Evolutionary conservation across 345 rosid species (phyloP), one percentile per base, ranked within the genome.

Genomic region (Aquilaria sinensis): DNA sequence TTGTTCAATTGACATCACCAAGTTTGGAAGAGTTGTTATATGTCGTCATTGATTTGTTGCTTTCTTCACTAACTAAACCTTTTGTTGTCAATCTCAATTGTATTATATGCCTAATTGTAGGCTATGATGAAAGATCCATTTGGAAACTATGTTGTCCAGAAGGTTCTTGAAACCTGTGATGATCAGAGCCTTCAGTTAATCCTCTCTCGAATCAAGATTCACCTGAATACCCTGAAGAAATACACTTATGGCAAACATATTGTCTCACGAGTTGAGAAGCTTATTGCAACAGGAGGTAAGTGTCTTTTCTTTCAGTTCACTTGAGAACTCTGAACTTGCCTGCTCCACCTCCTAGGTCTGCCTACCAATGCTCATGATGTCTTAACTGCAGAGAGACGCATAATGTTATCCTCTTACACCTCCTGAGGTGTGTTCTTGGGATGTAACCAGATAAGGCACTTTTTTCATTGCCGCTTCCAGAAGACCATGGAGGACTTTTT

Each of bases 81-180:
- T 37, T 37, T 37, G 43, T 37, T 1, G 43, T 37, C 8, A 37
- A 47, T 9, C 31, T 23, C 29, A 48, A 13, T 43, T 56, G 16
- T 57, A 52, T 61, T 60, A 33, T 47, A 46, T 71, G 50, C 50
- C 16, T 65, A 67, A 61, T 64, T 70, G 81, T 92, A 88, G 99
- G 97, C 90, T 10, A 90, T 94, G 99, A 94, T 94, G 97, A 94
- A 89, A 70, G 99, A 94, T 80, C 96, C 97, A 43, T 90, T 85
- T 51, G 99, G 97, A 71, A 94, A 94, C 78, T 94, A 94, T 64
- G 99, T 94, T 2, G 98, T 89, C 64, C 98, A 89, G 62, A 92
- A 89, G 81, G 96, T 92, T 74, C 83, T 92, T 31, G 99, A 94
- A 67, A 90, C 96, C 65, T 93, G 96, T n/a, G 83, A 88, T 64